Evolutionary conservation across 139 green algal species (phyloP).

Genomic region (Chlamydomonas asymmetrica): DNA sequence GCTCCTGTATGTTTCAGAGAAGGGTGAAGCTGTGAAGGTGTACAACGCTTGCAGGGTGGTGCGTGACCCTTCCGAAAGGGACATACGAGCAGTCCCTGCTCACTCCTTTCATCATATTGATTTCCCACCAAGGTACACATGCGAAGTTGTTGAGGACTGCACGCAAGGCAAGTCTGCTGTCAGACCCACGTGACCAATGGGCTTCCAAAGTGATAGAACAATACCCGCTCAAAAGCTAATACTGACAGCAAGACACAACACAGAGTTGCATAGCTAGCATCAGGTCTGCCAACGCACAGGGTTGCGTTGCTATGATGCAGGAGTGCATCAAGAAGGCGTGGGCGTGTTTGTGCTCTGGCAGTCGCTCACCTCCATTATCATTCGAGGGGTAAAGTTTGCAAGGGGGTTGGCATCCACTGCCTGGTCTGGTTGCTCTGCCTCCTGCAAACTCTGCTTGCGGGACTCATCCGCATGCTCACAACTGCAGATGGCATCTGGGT

Average conservation of each 20-base stretch:
- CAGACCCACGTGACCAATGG: neutral
- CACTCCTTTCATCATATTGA: no score
- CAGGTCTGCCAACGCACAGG: neutral
- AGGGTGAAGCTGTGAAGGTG: neutral
- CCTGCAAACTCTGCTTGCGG: no score
- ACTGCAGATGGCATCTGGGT: no score
- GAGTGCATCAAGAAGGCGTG: neutral
- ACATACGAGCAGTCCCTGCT: no score
- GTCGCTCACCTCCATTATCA: constrained; percentile 29
- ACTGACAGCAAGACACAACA: neutral
- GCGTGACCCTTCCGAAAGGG: neutral
- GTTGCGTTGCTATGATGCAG: neutral
- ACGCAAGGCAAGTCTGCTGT: neutral
- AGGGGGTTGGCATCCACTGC: constrained; percentile 8
- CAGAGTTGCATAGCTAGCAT: neutral
- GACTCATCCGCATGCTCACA: no score
- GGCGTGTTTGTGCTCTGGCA: neutral
- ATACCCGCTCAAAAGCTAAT: neutral
- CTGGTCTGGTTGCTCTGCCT: neutral
- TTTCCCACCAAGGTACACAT: neutral
- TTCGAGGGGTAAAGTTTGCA: constrained; percentile 18
- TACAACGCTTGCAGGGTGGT: neutral
- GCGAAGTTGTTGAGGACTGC: neutral
- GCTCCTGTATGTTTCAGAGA: constrained; percentile 25
- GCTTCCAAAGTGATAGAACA: neutral